A percentile compares a stretch with the other conserved stretches of the same genome.
Evolutionary conservation across 345 rosid species (phyloP).

Genomic region (Sonneratia alba): DNA sequence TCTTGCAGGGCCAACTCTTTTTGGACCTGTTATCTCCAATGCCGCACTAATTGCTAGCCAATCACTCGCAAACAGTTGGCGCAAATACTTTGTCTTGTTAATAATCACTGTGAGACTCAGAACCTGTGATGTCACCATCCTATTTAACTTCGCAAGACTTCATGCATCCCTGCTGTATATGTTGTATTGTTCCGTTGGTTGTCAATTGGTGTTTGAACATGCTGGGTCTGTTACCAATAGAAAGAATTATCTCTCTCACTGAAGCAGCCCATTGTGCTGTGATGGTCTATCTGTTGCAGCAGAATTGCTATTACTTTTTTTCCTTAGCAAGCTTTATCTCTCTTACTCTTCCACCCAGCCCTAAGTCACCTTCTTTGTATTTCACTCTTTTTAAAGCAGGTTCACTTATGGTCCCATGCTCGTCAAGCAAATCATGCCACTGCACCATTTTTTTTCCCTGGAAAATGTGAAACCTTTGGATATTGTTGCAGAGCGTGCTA

Average conservation of each 20-base stretch:
- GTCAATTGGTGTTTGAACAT: neutral
- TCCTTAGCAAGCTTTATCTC: neutral
- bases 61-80: constrained; percentile 52
- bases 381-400: neutral
- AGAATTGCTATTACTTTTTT: neutral
- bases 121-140: neutral
- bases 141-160: neutral
- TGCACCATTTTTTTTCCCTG: neutral
- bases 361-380: neutral
- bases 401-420: neutral
- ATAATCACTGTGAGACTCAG: constrained; percentile 70
- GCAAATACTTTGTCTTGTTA: constrained; percentile 62
- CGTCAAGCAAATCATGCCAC: neutral
- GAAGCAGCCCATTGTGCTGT: neutral
- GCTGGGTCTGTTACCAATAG: neutral
- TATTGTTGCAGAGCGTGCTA: neutral
- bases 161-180: neutral
- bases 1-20: constrained; percentile 93
- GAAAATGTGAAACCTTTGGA: neutral
- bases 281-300: neutral
- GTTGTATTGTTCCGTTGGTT: neutral
- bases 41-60: constrained; percentile 70
- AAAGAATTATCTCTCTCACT: neutral
- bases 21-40: constrained; percentile 68
- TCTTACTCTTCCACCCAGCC: neutral